phyloP scores from a whole-genome alignment of 2,329 filamentous ascomycete species.

The Hymenoscyphus albidus region DNA sequence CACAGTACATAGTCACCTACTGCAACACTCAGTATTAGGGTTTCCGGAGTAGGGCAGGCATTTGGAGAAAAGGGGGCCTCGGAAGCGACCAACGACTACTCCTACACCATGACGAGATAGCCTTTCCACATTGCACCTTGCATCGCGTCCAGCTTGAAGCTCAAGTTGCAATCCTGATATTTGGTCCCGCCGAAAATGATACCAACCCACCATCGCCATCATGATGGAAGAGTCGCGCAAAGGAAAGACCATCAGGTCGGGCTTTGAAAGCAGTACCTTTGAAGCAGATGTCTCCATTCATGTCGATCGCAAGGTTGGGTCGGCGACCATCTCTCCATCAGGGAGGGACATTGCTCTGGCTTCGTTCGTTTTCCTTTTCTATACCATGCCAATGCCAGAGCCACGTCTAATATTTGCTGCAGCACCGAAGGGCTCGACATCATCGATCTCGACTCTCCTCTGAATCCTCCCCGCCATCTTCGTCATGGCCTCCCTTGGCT shows the following conservation, averaged over 20 bases:
- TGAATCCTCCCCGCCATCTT: conserved; percentile 79
- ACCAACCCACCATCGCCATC: conserved; percentile 10
- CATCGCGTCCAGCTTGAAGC: background rate
- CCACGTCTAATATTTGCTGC: conserved; percentile 15
- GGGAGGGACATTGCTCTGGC: conserved; percentile 87
- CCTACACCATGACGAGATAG: background rate
- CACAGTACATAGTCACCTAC: background rate
- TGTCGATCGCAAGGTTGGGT: conserved; percentile 70
- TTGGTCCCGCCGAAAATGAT: conserved; percentile 20
- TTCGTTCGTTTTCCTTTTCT: conserved; percentile 49
- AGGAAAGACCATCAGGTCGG: conserved; percentile 59
- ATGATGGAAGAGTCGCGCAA: conserved; percentile 44
- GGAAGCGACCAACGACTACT: background rate
- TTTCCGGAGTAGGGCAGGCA: background rate
- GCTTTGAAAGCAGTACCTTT: conserved; percentile 84
- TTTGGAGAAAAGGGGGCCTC: background rate
- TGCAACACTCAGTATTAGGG: background rate
- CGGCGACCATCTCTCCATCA: conserved; percentile 87
- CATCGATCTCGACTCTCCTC: conserved; percentile 86
- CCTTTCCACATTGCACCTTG: background rate
- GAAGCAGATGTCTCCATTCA: conserved; percentile 80
- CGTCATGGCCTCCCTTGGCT: conserved; percentile 89
- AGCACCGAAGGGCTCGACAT: conserved; percentile 79
- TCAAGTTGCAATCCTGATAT: background rate
- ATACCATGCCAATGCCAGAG: background rate